Evolutionary conservation across 257 asterid genomes (phyloP), one percentile per base, ranked within the genome.

Genomic region (Ehretia macrophylla): DNA sequence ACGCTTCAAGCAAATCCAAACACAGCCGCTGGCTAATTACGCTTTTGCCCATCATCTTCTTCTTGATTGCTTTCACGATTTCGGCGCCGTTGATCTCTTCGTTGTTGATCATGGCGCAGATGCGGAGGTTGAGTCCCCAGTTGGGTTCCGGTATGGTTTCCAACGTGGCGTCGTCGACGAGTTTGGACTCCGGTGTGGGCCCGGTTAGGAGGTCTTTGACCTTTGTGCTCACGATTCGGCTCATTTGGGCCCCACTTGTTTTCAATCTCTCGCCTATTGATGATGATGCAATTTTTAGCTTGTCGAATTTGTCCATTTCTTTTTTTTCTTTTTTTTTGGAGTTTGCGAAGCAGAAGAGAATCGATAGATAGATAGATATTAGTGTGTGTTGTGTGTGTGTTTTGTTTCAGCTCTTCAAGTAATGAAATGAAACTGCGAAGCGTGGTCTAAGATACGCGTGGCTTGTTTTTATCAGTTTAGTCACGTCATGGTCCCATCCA

Each of bases 51-150:
- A 72, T 11, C 65, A 90, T 59, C 68, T 90, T 90, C 84, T 68
- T 83, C 85, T 87, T 90, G 20, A 90, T 78, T 18, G 96, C 78
- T 71, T 80, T 78, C 1, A 87, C 96, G 56, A 87, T 70, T 70
- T 87, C 97, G 6, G 96, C 62, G 21, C 96, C 88, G 59, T 74
- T 85, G 61, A 83, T 71, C 55, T 90, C 95, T 35, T 78, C 84
- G 44, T 81, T 77, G 59, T 75, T 71, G 77, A 90, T 87, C 90
- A 83, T 73, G 54, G 93, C 79, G 69, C 97, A 90, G 55, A 90
- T 90, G 58, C 97, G 85, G n/a, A 90, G 86, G 53, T 90, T 90
- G 51, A 90, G 82, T n/a, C 96, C 87, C 97, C 96, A 90, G 55
- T 90, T 85, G 14, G 96, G 90, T 52, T 81, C 96, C 27, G 57